Evolutionary conservation across 208 protist genomes (phyloP).

Genomic region (Vickermania spadyakhi): DNA sequence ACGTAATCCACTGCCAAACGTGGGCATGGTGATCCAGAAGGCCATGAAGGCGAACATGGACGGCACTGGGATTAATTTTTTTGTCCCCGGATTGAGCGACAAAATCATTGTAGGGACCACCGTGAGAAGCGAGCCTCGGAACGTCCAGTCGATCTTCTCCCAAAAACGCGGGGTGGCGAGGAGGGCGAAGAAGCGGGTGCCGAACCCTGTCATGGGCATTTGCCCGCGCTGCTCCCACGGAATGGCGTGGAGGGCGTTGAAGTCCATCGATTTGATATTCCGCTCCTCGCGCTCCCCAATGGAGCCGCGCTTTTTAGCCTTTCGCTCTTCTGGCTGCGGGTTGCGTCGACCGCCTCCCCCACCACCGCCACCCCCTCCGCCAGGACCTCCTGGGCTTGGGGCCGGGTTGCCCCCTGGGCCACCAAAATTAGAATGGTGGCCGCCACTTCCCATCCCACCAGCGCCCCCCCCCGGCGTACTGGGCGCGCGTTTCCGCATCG

Average conservation of each 20-base stretch:
- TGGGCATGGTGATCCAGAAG: constrained; percentile 87
- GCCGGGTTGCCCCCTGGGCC: background rate
- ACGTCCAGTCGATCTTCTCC: constrained; percentile 85
- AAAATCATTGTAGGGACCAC: constrained; percentile 85
- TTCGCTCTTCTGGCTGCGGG: constrained; percentile 11
- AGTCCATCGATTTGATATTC: constrained; percentile 40
- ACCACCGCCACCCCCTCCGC: constrained; percentile 1
- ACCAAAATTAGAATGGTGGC: background rate
- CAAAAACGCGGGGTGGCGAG: constrained; percentile 80
- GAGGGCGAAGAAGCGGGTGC: constrained; percentile 67
- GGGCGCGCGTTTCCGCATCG: background rate
- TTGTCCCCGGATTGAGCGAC: constrained; percentile 63
- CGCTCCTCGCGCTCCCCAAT: constrained; percentile 55
- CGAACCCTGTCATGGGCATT: constrained; percentile 74
- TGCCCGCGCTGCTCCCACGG: constrained; percentile 79
- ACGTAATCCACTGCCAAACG: constrained; percentile 72
- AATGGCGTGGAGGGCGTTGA: constrained; percentile 78
- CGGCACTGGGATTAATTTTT: constrained; percentile 54
- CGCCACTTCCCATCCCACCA: background rate
- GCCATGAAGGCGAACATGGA: constrained; percentile 74
- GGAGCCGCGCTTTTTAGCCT: constrained; percentile 14
- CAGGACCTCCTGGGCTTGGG: background rate
- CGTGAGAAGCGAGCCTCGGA: constrained; percentile 74
- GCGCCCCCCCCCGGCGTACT: background rate
- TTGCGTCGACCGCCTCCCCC: background rate